Base-by-base conservation (phyloP, 305 asterid species). In the Solanum hybrid region DNA sequence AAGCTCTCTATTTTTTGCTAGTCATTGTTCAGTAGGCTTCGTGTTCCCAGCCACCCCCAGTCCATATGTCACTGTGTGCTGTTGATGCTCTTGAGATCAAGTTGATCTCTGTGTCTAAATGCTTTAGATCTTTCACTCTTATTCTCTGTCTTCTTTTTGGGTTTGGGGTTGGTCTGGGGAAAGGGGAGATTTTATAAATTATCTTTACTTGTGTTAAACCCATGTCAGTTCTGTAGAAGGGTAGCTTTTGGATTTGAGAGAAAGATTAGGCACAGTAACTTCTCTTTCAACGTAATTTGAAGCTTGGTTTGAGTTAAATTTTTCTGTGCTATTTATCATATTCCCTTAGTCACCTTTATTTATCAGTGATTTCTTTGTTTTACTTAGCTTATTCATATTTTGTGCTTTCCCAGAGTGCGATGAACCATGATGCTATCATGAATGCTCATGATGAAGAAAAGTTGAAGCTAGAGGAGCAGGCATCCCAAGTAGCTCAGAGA, bases 351-450 rank as follows among this genome's bases (percentile, higher is more conserved):
- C 72, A 31, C 75, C 4, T 29, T 51, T 51, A 84, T 31, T 45
- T 80, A 4, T 56, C 45, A 17, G 42, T 19, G 31, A 60, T 85
- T 85, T 31, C 13, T 32, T 85, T 85, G 73, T 85, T 51, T 51
- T 84, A 84, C 42, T 85, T 85, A 73, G 51, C 76, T 51, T 56
- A 11, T 32, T 85, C 36, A 56, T 87, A 10, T 82, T 66, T 34
- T 90, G 88, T 91, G 24, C n/a, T 93, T 93, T 88, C 78, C 42
- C 91, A 97, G 99, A 97, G 99, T 89, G 99, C 98, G 1, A 91
- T 97, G 95, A 94, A 97, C 94, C 99, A 97, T 78, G 99, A 97
- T 78, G 98, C 96, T 35, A 95, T 97, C 89, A 93, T 97, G 97
- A 92, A 95, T 89, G 98, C 98, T 73, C 91, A 97, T 26, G 98